Percentiles rank a stretch among this genome's conserved stretches.
Conservation (phyloP, 306 rosid species). For the Inga leiocalycina region DNA sequence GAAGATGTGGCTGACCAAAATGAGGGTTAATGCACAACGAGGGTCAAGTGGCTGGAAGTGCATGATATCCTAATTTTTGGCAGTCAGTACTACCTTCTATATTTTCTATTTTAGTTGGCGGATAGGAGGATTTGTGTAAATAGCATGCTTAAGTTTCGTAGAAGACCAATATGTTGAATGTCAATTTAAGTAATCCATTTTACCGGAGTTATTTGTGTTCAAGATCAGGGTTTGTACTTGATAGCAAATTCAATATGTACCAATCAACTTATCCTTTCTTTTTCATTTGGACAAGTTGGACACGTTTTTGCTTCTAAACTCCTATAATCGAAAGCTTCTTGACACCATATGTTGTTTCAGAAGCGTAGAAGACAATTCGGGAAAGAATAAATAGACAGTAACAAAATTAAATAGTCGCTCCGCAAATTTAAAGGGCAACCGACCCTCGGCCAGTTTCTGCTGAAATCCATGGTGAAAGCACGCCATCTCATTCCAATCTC, state of each 20-base stretch:
- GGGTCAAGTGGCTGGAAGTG: neutral
- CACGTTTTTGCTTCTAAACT: neutral
- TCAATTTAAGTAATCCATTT: neutral
- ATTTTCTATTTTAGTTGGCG: neutral
- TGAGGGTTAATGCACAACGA: neutral
- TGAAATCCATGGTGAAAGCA: slow-evolving; percentile 66
- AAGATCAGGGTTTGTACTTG: neutral
- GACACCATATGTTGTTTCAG: neutral
- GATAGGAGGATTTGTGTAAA: neutral
- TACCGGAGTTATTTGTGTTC: neutral
- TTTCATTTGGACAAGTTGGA: neutral
- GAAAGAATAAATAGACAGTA: neutral
- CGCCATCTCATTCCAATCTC: slow-evolving; percentile 81
- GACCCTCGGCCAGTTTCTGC: slow-evolving; percentile 83
- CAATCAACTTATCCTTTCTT: neutral
- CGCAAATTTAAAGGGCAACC: neutral
- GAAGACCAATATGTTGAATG: neutral
- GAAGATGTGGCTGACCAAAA: neutral
- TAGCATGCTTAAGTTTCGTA: neutral
- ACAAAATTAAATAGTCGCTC: neutral
- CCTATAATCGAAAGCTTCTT: neutral
- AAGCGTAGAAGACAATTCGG: too few relatives aligned
- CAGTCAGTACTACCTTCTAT: neutral
- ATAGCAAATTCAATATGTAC: neutral
- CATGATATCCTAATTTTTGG: neutral